Base-by-base conservation (phyloP, 2,329 filamentous ascomycete species). In the Helminthosporium solani region DNA sequence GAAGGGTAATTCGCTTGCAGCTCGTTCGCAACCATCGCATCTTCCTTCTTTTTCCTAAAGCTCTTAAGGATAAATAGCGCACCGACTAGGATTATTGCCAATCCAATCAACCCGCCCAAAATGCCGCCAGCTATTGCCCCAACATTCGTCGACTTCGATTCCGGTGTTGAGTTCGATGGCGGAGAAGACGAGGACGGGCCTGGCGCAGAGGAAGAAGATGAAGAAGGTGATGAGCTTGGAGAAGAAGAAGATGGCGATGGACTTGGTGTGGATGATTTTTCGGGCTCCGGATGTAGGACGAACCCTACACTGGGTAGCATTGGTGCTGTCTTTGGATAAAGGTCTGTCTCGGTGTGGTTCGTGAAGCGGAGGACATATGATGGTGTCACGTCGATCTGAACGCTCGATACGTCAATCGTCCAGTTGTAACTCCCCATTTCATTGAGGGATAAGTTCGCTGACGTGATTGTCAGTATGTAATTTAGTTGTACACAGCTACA, bases 231-330 rank as follows among this genome's bases (percentile, higher is more conserved):
- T 2, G 35, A 31, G 2, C 35, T 31, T 30, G 34, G 9, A 12
- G 19, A 20, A n/a, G 28, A 41, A 38, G 19, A 23, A 2, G 39
- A 7, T 15, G 27, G 9, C 11, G 35, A 20, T 19, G 25, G 15
- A 31, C 8, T 19, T 8, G 39, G 27, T 41, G 8, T 38, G n/a
- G 18, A 12, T 3, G 39, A 37, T 3, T 15, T 12, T 36, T 25
- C 21, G 7, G 9, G 30, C 5, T 19, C 34, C 12, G 25, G 44
- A 18, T 27, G 15, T 14, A 46, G 9, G 11, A 36, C 30, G 25
- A 46, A 46, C 4, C 44, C 44, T 27, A 15, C 28, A 30, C 44
- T 46, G 5, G 23, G 31, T 21, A 46, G 23, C 39, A 41, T 41
- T 7, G 25, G 23, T 4, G 25, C 8, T 19, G 25, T 40, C 7